Percentiles rank a stretch among this genome's conserved stretches.
Conservation (phyloP, 345 rosid species). For the Pistacia atlantica region DNA sequence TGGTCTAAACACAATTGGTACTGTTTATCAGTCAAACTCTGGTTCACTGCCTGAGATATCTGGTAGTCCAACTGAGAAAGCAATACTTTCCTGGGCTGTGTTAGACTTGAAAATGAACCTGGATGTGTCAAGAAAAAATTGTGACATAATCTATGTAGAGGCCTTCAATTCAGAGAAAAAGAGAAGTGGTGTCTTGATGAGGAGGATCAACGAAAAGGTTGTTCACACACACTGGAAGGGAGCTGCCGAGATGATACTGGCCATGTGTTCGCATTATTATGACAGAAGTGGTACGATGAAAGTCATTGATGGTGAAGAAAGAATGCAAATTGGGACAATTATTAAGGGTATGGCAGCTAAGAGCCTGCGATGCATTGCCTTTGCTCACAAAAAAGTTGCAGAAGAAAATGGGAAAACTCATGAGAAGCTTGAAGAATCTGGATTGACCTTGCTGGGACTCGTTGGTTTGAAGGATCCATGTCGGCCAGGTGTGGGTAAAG, state of each 20-base stretch:
- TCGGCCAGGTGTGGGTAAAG: conserved; percentile 41
- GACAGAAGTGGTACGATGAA: conserved; percentile 19
- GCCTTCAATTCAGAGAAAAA: conserved; percentile 60
- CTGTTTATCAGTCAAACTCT: conserved; percentile 24
- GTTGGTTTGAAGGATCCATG: conserved; percentile 52
- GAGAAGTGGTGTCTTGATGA: conserved; percentile 45
- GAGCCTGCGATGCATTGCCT: conserved; percentile 53
- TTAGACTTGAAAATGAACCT: conserved; percentile 33
- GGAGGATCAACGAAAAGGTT: conserved; percentile 21
- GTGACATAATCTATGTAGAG: conserved; percentile 34
- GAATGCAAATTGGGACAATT: conserved; percentile 17
- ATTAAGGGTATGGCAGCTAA: conserved; percentile 50
- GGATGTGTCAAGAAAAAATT: conserved; percentile 24
- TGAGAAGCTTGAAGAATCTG: conserved; percentile 30
- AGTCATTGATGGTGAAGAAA: conserved; percentile 31
- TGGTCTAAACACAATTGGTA: conserved; percentile 38
- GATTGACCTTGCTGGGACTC: conserved; percentile 33
- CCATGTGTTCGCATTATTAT: conserved; percentile 39
- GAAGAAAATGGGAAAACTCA: conserved; percentile 11
- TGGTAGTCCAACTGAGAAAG: conserved; percentile 59
- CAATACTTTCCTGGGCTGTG: conserved; percentile 53
- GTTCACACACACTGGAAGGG: conserved; percentile 58
- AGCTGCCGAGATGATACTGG: conserved; percentile 56
- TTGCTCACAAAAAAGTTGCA: conserved; percentile 33
- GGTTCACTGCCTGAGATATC: conserved; percentile 31